These are phyloP conservation scores for Paramecium sonneborni DNA, from an alignment of 73 alveolate species.

Conservation along the genomic window DNA sequence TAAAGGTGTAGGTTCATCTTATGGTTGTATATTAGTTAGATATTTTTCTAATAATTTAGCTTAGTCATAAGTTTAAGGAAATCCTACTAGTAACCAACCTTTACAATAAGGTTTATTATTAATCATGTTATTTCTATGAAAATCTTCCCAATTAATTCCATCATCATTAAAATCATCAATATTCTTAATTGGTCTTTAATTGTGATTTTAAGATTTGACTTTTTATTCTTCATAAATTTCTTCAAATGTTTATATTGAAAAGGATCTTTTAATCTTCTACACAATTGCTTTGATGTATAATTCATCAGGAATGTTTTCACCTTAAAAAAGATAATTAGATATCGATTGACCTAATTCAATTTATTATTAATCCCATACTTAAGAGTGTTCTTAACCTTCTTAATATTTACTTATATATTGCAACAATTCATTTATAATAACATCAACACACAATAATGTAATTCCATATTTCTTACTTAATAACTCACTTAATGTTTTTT, in stretches of 20 bases:
- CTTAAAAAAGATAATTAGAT: conserved; percentile 72
- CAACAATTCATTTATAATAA: conserved; percentile 41
- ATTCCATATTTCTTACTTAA: conserved; percentile 74
- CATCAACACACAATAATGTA: conserved; percentile 37
- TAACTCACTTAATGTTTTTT: conserved; percentile 83
- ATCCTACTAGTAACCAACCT: conserved; percentile 93
- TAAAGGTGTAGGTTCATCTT: conserved; percentile 70
- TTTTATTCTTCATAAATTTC: conserved; percentile 37
- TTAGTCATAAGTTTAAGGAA: conserved; percentile 90
- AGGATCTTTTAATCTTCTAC: conserved; percentile 51
- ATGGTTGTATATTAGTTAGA: conserved; percentile 88
- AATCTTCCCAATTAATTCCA: conserved; percentile 57
- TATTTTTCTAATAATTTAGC: conserved; percentile 91
- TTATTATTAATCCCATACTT: conserved; percentile 15
- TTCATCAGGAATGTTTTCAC: conserved; percentile 84
- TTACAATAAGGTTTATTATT: conserved; percentile 39
- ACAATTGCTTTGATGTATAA: conserved; percentile 79
- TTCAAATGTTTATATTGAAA: neutral
- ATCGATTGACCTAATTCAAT: conserved; percentile 73
- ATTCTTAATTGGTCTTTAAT: neutral
- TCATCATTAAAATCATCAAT: conserved; percentile 30
- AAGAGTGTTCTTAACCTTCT: neutral
- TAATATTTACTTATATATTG: conserved; percentile 42
- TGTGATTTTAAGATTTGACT: neutral
- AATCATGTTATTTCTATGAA: conserved; percentile 35